A percentile compares a stretch with the other conserved stretches of the same genome.
Conservation (phyloP, 495 filamentous ascomycete species). For the Pseudomonodictys pantanalensis region DNA sequence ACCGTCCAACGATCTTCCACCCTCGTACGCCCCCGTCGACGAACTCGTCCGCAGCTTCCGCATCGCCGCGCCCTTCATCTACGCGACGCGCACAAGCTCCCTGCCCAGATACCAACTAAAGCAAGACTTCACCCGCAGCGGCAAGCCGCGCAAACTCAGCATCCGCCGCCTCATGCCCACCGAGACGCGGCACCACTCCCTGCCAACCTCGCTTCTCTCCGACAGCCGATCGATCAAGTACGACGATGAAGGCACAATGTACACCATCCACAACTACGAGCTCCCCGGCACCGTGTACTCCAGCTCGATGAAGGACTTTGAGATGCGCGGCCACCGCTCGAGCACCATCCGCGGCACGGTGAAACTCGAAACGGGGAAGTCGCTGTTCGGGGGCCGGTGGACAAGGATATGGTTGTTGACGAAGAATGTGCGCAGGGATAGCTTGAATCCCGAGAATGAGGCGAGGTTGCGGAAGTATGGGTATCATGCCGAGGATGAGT, state of each 20-base stretch:
- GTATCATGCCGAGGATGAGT: slow-evolving; percentile 31
- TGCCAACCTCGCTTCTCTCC: background rate
- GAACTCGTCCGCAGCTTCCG: slow-evolving; percentile 18
- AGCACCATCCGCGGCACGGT: slow-evolving; percentile 20
- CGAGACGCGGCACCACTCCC: slow-evolving; percentile 23
- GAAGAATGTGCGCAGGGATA: slow-evolving; percentile 22
- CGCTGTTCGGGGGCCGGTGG: slow-evolving; percentile 14
- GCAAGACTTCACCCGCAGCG: slow-evolving; percentile 23
- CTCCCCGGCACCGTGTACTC: background rate
- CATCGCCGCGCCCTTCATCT: slow-evolving; percentile 20
- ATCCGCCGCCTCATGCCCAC: slow-evolving; percentile 23
- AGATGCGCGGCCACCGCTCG: slow-evolving; percentile 22
- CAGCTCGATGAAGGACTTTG: slow-evolving; percentile 1
- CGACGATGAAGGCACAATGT: slow-evolving; percentile 30
- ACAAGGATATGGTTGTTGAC: slow-evolving; percentile 21
- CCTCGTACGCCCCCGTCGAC: slow-evolving; percentile 23
- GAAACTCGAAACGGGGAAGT: slow-evolving; percentile 12
- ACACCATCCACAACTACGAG: slow-evolving; percentile 8
- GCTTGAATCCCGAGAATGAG: slow-evolving; percentile 28
- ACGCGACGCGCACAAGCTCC: slow-evolving; percentile 19
- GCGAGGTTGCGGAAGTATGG: slow-evolving; percentile 29
- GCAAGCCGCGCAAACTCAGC: slow-evolving; percentile 13
- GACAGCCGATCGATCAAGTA: slow-evolving; percentile 2
- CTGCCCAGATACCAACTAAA: slow-evolving; percentile 29
- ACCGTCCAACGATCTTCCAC: slow-evolving; percentile 9